These are phyloP conservation scores for Akanthomyces uredinophilus DNA, from an alignment of 2,329 filamentous ascomycete species.

Conservation along the genomic window DNA sequence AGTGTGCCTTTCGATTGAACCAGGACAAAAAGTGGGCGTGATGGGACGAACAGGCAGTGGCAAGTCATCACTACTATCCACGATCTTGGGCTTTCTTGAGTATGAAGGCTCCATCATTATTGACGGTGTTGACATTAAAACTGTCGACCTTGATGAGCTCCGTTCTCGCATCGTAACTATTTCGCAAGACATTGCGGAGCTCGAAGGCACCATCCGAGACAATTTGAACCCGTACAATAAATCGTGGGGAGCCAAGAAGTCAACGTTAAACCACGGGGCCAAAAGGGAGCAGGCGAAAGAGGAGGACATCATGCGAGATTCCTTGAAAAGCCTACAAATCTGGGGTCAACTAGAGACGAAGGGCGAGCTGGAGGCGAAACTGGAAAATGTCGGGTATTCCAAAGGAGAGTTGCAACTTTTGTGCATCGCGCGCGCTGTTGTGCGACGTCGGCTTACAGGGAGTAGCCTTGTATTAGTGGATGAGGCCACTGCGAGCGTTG, in stretches of 20 bases:
- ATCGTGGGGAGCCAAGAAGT: not conserved
- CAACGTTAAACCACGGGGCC: not conserved
- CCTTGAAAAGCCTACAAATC: not conserved
- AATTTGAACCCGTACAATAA: not conserved
- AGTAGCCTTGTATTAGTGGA: not conserved
- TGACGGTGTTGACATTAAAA: not conserved
- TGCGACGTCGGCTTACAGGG: not conserved
- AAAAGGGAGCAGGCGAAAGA: not conserved
- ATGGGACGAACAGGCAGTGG: constrained; percentile 6
- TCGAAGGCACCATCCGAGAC: constrained; percentile 5
- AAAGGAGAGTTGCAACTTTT: not conserved
- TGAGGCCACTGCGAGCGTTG: not conserved
- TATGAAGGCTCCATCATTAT: not conserved
- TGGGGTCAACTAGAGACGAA: not conserved
- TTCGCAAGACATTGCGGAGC: constrained; percentile 19
- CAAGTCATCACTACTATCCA: not conserved
- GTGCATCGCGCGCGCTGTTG: not conserved
- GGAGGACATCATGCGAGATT: not conserved
- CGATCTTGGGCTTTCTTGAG: not conserved
- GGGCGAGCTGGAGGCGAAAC: not conserved
- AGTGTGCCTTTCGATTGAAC: not conserved
- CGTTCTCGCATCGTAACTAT: constrained; percentile 15
- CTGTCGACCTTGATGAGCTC: not conserved
- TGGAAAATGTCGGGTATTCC: not conserved
- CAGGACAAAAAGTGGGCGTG: not conserved